Evolutionary conservation across 75 land plant species (phyloP), one percentile per base, ranked within the genome.

Genomic region (Pinus albicaulis): DNA sequence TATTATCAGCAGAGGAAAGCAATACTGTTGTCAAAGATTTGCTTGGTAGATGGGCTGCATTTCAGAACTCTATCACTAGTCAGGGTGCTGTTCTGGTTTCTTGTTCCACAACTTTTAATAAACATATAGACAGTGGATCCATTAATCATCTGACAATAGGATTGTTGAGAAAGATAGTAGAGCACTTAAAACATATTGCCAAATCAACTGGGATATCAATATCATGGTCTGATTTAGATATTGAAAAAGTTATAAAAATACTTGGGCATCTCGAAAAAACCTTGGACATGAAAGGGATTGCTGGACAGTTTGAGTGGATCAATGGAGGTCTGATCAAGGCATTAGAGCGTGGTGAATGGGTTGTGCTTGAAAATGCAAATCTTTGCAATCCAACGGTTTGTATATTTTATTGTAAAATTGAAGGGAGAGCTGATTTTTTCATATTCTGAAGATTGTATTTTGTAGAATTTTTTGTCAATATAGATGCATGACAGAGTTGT

Each of bases 301-400:
- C 88, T 22, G 87, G 84, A 4, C 98, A 88, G 28, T 98, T 98
- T 91, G 96, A 95, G 76, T 98, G 99, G 99, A 87, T 93, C 17
- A 79, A 83, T 55, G 99, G 99, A 63, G 80, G 81, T 55, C 76
- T 98, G 34, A 62, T 95, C 64, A 92, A 86, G 80, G 99, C 99
- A 20, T 76, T 98, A 53, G 98, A 98, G 77, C 76, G 78, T 78
- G 99, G 99, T 36, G 99, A 95, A 59, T 98, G 99, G 99, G 87
- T 98, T 57, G 78, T 95, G 28, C 84, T 98, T 57, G 98, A 98
- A 62, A 95, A 98, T 83, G 99, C 99, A 60, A 98, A 98, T 77
- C 83, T 89, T 64, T 98, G 99, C 68, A 98, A 88, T 87, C 99
- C 99, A 31, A 98, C 99, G 76, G 99, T 97, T 77, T 52, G 98